phyloP scores from a whole-genome alignment of 495 filamentous ascomycete species.

The Pyrenula massariospora region DNA sequence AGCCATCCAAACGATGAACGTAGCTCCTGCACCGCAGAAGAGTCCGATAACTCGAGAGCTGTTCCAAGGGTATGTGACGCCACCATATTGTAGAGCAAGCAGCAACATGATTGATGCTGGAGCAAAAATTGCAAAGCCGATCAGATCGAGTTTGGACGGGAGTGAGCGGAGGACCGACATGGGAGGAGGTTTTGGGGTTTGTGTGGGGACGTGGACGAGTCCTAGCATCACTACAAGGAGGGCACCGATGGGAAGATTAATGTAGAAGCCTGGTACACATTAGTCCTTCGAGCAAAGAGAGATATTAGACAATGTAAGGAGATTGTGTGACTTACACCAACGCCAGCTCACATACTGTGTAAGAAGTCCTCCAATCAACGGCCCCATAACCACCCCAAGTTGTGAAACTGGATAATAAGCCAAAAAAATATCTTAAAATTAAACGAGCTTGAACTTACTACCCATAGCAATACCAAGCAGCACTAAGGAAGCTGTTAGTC shows the following conservation, averaged over 20 bases:
- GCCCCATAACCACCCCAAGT: constrained; percentile 31
- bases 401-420: constrained; percentile 14
- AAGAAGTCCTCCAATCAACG: constrained; percentile 46
- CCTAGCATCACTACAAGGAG: constrained; percentile 28
- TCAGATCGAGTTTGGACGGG: constrained; percentile 25
- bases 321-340: constrained; percentile 41
- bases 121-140: constrained; percentile 32
- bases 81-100: constrained; percentile 37
- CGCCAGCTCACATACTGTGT: constrained; percentile 41
- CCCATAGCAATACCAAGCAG: constrained; percentile 24
- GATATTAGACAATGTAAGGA: background rate
- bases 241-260: constrained; percentile 51
- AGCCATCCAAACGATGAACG: constrained; percentile 25
- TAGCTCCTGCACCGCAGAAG: constrained; percentile 35
- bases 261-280: constrained; percentile 41
- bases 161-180: constrained; percentile 16
- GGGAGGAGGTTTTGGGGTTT: constrained; percentile 22
- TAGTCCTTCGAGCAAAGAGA: constrained; percentile 2
- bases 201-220: constrained; percentile 36
- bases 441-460: constrained; percentile 15
- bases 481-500: constrained; percentile 7
- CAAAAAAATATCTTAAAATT: constrained; percentile 2
- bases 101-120: constrained; percentile 33
- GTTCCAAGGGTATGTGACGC: constrained; percentile 28
- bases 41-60: constrained; percentile 34